Base-by-base conservation (phyloP, 2,329 filamentous ascomycete genomes). In the Beauveria bassiana region DNA sequence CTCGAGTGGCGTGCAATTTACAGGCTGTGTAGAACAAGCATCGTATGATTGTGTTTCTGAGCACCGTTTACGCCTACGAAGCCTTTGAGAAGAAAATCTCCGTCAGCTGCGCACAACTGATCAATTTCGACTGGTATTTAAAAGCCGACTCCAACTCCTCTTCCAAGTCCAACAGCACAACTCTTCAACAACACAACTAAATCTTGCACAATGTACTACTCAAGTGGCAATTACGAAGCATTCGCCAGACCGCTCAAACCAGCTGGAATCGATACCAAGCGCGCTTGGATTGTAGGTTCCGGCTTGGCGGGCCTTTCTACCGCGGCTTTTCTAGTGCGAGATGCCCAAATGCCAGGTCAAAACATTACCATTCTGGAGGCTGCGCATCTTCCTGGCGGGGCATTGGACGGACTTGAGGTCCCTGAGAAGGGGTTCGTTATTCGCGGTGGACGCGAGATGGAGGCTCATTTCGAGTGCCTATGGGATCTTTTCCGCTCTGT, bases 401-500 rank as follows among this genome's bases (percentile, higher is more conserved):
- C 75, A 81, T 65, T 65, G 59, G 60, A 65, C 34, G 60, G 65
- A 24, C 55, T 64, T 20, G 43, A 58, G 34, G 58, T 65, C 12
- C 55, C 64, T 18, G 63, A 65, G 6, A 66, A 66, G 28, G 64
- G 72, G 0, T 74, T 74, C 59, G 66, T 73, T 55, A 72, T 70
- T 50, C 70, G 70, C 3, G 68, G 68, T 6, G 71, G 68, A 20
- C 66, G 69, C 16, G 66, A 71, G 59, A 71, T 72, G 56, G 67
- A 68, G 28, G 66, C 71, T 34, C 71, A 71, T 43, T 72, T 68
- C 9, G 65, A 66, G 34, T 67, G 65, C 40, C 63, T 67, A 26
- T 67, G 65, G 70, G 70, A 71, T 56, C 61, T 71, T 43, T 71
- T 71, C 61, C 68, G 67, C 34, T 70, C 67, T 6, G 51, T 71